phyloP scores from a whole-genome alignment of 805 yeast species.

The Geotrichum ghanense region DNA sequence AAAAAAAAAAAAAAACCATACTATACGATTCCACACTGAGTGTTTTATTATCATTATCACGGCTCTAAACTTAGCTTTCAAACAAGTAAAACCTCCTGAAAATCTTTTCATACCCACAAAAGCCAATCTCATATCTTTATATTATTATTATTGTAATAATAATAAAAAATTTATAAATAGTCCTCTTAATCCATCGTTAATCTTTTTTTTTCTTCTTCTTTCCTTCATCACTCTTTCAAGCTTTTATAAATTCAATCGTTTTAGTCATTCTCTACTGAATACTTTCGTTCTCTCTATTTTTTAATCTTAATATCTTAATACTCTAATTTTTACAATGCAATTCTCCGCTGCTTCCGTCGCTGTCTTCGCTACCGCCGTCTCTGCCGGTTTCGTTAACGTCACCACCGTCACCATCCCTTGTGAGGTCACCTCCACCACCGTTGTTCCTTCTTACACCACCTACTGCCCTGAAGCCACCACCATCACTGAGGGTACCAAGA shows the following conservation, averaged over 20 bases:
- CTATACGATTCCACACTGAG: no score
- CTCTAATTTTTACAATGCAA: conserved; percentile 10
- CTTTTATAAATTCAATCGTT: no score
- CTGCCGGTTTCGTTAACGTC: conserved; percentile 19
- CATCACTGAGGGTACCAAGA: conserved; percentile 50
- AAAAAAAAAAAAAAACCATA: no score
- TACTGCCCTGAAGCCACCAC: conserved; percentile 74
- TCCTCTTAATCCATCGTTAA: background rate
- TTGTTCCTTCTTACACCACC: conserved; percentile 65
- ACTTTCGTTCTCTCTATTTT: background rate
- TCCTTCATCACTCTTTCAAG: no score
- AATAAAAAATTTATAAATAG: background rate
- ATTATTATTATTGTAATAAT: background rate
- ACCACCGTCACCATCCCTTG: conserved; percentile 16
- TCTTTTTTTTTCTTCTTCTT: background rate
- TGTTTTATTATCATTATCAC: no score
- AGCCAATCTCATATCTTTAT: background rate
- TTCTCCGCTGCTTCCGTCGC: conserved; percentile 13
- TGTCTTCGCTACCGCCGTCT: conserved; percentile 14
- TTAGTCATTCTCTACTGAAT: background rate
- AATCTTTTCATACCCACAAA: no score
- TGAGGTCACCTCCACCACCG: conserved; percentile 30
- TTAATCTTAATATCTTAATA: background rate
- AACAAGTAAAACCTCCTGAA: no score
- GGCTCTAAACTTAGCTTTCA: no score